phyloP scores from a whole-genome alignment of 257 asterid species.

The Salvia hispanica region DNA sequence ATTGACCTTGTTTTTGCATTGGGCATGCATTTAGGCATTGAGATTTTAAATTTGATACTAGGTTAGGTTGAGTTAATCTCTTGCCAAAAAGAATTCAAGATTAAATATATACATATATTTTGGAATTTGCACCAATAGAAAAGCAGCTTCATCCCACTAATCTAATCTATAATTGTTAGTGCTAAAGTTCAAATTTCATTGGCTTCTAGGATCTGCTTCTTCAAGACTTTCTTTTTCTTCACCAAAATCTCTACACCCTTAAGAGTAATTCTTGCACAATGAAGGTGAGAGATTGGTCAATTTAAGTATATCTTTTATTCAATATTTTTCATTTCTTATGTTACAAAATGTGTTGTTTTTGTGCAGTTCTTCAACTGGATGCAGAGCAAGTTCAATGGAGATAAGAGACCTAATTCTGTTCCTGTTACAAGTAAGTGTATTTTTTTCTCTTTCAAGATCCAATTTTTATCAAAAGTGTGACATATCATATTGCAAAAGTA shows the following conservation, averaged over 20 bases:
- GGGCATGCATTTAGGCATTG: slow-evolving; percentile 13
- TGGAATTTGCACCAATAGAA: slow-evolving; percentile 41
- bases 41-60: slow-evolving; percentile 32
- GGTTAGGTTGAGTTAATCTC: not conserved
- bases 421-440: slow-evolving; percentile 41
- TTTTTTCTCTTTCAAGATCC: not conserved
- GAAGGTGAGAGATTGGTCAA: slow-evolving; percentile 48
- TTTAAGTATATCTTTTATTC: not conserved
- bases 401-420: slow-evolving; percentile 29
- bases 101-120: slow-evolving; percentile 12
- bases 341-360: slow-evolving; percentile 1
- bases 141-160: slow-evolving; percentile 32
- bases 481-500: no score
- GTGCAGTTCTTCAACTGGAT: slow-evolving; percentile 66
- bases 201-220: slow-evolving; percentile 62
- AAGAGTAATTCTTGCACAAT: slow-evolving; percentile 38
- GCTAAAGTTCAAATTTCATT: slow-evolving; percentile 58
- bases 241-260: slow-evolving; percentile 3
- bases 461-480: no score
- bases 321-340: not conserved
- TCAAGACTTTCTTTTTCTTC: slow-evolving; percentile 9
- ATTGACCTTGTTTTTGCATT: slow-evolving; percentile 32
- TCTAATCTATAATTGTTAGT: slow-evolving; percentile 34
- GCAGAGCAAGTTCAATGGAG: slow-evolving; percentile 58
- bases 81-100: not conserved